A percentile compares a stretch with the other conserved stretches of the same genome.
Conservation (phyloP, 805 yeast genomes). For the Brettanomyces anomalus region DNA sequence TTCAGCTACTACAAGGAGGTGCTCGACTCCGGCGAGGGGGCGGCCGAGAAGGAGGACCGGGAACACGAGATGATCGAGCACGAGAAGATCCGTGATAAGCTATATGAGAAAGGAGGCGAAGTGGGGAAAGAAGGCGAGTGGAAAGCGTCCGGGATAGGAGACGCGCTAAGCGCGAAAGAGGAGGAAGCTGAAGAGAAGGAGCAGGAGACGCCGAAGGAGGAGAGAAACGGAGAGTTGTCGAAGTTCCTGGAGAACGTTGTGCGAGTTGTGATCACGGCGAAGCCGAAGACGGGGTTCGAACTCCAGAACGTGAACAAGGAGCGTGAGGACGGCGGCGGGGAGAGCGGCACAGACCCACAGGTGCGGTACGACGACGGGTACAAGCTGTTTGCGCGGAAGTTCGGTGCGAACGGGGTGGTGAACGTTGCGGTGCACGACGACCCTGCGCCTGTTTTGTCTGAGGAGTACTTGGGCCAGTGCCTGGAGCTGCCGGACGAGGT, state of each 20-base stretch:
- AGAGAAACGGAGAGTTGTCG: conserved; percentile 7
- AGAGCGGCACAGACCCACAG: no score
- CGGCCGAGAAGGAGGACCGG: no score
- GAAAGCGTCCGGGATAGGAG: background rate
- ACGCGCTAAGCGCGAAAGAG: background rate
- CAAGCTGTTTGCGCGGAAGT: conserved; percentile 11
- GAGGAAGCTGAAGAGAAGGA: background rate
- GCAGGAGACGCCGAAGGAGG: background rate
- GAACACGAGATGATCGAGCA: conserved; percentile 3
- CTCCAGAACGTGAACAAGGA: background rate
- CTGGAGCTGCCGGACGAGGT: conserved; percentile 38
- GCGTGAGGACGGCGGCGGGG: background rate
- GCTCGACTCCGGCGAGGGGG: no score
- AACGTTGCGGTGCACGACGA: conserved; percentile 25
- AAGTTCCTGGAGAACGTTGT: conserved; percentile 15
- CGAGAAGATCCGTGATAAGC: conserved; percentile 1
- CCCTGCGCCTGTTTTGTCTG: conserved; percentile 36
- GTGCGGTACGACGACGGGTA: background rate
- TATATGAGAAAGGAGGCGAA: conserved; percentile 1
- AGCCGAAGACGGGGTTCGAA: conserved; percentile 21
- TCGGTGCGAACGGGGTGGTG: conserved; percentile 20
- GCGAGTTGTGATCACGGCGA: conserved; percentile 11
- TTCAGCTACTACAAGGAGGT: no score
- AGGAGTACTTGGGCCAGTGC: conserved; percentile 41
- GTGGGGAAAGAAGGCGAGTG: background rate